Evolutionary conservation across 2,329 filamentous ascomycete species (phyloP), one percentile per base, ranked within the genome.

Genomic region (Plectosphaerella sp.): DNA sequence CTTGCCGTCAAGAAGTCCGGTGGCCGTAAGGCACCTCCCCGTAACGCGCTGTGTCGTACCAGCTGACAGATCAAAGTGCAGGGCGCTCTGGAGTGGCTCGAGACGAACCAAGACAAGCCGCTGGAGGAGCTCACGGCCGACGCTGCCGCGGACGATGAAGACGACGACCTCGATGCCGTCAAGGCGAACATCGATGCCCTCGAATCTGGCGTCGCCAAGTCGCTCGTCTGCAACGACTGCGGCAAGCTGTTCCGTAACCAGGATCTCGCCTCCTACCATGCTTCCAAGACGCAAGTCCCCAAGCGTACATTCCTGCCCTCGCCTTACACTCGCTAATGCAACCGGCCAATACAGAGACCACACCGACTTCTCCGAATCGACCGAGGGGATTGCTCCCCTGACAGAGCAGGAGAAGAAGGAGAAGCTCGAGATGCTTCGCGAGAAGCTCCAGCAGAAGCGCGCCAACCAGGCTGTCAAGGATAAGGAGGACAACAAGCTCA

Each of bases 181-280:
- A 72, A 74, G 46, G 76, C 79, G 35, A 76, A 87, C 61, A 80
- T 83, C 11, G 80, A 84, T 5, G 79, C 83, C n/a, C 75, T 92
- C 3, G 78, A 88, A 61, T 82, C 82, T 2, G 89, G 87, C 54
- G 83, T 87, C 62, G 89, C 91, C 52, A 82, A 84, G 63, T 96
- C 91, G 47, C 83, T 97, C 51, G 80, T 95, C 48, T 99, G 94
- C 79, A 94, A 96, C 58, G 93, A 97, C 52, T 99, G 94, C 66
- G 88, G 88, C 65, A 97, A 96, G 79, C 88, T 85, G 66, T 95
- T 99, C 72, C 82, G 89, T 59, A 90, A 84, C 63, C 83, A 87
- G 58, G 84, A 85, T 24, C 83, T 93, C 59, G 94, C 92, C 10
- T 87, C 93, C 62, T 96, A 91, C 67, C 94, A 99, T 67, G 94